phyloP scores from a whole-genome alignment of 495 filamentous ascomycete species.

The Penicillium atrosanguineum region DNA sequence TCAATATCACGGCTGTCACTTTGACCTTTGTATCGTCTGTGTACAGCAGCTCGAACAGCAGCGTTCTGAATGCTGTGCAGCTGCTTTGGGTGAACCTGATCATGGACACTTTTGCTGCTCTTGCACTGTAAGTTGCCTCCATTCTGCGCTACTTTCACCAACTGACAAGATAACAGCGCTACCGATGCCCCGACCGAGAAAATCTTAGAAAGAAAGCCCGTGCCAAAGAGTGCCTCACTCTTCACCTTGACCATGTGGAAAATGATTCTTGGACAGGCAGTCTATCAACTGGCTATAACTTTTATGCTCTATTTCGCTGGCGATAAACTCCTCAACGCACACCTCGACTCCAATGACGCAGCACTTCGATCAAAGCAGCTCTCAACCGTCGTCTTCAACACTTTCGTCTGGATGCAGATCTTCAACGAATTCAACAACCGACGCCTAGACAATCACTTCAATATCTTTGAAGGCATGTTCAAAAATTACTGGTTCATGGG shows the following conservation, averaged over 20 bases:
- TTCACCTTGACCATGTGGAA: constrained; percentile 92
- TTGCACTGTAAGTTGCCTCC: constrained; percentile 55
- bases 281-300: constrained; percentile 77
- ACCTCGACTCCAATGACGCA: constrained; percentile 39
- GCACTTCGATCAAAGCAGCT: constrained; percentile 44
- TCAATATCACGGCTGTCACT: constrained; percentile 84
- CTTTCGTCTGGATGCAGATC: constrained; percentile 96
- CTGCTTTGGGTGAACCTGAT: constrained; percentile 91
- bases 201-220: constrained; percentile 79
- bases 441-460: constrained; percentile 82
- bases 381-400: constrained; percentile 82
- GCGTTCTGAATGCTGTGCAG: constrained; percentile 82
- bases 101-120: constrained; percentile 88
- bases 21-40: constrained; percentile 83
- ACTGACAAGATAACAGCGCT: constrained; percentile 40
- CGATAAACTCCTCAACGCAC: constrained; percentile 51
- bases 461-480: constrained; percentile 80
- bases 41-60: constrained; percentile 59
- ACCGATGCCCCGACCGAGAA: constrained; percentile 79
- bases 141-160: neutral
- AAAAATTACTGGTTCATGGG: constrained; percentile 78
- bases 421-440: constrained; percentile 96
- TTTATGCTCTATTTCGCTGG: constrained; percentile 78
- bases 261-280: constrained; percentile 85
- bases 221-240: constrained; percentile 70